Base-by-base conservation (phyloP, 345 rosid genomes). In the Gossypium bickii region DNA sequence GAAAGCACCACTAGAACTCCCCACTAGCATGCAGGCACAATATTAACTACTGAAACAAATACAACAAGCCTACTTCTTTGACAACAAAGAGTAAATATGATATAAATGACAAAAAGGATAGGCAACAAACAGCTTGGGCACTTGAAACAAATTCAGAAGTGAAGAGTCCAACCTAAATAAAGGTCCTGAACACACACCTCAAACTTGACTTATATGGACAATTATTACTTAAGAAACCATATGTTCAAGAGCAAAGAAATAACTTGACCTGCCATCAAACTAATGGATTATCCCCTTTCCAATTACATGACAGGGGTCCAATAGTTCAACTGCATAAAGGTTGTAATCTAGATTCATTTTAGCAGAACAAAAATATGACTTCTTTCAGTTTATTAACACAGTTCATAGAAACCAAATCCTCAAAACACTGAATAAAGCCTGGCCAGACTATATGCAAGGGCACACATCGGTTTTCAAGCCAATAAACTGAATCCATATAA, bases 391-490 rank as follows among this genome's bases (percentile, higher is more conserved):
- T 65, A 29, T 71, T 63, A 58, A 22, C 67, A 66, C 22, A 29
- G 52, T 74, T 13, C 38, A 52, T 49, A 29, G 24, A 57, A 73
- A 57, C 61, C 44, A 38, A 47, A 64, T 43, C 49, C 47, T 15
- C n/a, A 17, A 53, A 60, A 63, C 67, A 72, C 17, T 10, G 15
- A 24, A 51, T 29, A 48, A 48, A 71, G 22, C 12, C 48, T 22
- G 11, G 24, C 59, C 29, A 49, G 27, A 20, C 7, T 15, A 76
- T 29, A 62, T n/a, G 24, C 5, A 27, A 65, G 51, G 75, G 67
- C 13, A 75, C 84, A 89, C 98, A 34, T 34, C 6, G 38, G 38
- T 34, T 34, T 34, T 34, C 38, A 34, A 34, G 38, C 38, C 38
- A 4, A 34, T 34, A 34, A 34, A 34, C 38, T 34, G 38, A 34